Evolutionary conservation across 768 basidiomycete species (phyloP).

Genomic region (Suillus placidus): DNA sequence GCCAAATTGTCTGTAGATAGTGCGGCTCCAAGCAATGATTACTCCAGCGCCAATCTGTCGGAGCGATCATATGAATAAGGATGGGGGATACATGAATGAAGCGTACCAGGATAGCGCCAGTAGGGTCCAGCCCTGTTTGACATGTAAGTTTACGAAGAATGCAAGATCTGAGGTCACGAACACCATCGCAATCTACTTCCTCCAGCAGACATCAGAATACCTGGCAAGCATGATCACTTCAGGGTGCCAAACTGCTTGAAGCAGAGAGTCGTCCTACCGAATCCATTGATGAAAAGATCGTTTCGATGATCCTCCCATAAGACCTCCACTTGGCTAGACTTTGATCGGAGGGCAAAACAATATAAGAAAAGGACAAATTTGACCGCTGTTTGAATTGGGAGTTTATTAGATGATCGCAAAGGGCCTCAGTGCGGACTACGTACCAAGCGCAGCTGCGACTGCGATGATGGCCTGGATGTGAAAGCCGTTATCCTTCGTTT

Average conservation of each 20-base stretch:
- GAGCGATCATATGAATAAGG: slow-evolving; percentile 13
- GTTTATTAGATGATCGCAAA: slow-evolving; percentile 5
- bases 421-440: background rate
- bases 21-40: slow-evolving; percentile 74
- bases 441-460: slow-evolving; percentile 79
- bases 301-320: slow-evolving; percentile 98
- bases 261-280: slow-evolving; percentile 47
- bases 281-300: slow-evolving; percentile 83
- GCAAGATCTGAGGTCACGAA: slow-evolving; percentile 41
- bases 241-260: background rate
- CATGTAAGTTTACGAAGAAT: slow-evolving; percentile 9
- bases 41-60: slow-evolving; percentile 76
- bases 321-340: slow-evolving; percentile 91
- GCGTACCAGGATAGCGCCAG: slow-evolving; percentile 74
- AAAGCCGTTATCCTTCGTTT: slow-evolving; percentile 58
- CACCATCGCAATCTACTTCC: slow-evolving; percentile 84
- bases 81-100: background rate
- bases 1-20: slow-evolving; percentile 80
- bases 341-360: slow-evolving; percentile 75
- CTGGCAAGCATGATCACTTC: slow-evolving; percentile 37
- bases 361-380: slow-evolving; percentile 89
- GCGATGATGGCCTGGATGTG: slow-evolving; percentile 83
- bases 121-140: slow-evolving; percentile 68
- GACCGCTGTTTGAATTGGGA: slow-evolving; percentile 51
- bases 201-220: slow-evolving; percentile 81